Base-by-base conservation (phyloP, 164 flowering plant genomes). In the Dillenia suffruticosa region DNA sequence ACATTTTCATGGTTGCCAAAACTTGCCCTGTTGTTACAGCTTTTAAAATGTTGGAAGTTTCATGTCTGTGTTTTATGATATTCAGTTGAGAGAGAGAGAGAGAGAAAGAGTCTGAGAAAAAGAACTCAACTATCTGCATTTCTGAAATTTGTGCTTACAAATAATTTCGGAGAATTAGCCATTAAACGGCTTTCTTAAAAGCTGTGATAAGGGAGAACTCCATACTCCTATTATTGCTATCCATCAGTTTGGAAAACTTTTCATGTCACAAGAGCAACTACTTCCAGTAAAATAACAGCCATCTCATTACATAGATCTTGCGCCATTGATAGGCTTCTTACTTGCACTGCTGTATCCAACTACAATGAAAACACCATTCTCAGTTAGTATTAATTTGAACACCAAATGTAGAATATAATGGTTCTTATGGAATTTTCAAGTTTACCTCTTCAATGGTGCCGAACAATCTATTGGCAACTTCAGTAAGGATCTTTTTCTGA, bases 381-480 rank as follows among this genome's bases (percentile, higher is more conserved):
- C 17, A 52, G 9, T 10, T 16, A 52, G 4, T 17, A 11, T 16
- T 52, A 16, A 46, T 9, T 1, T 15, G 32, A 59, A 59, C 9
- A 19, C 11, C 15, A 53, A 17, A n/a, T 8, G 16, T 10, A 44
- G 15, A 16, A 11, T 10, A 45, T 7, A 14, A 45, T 8, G 11
- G 17, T 9, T 14, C 43, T 7, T 45, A 7, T 12, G 56, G 32
- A 15, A 26, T 8, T 24, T 12, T 57, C 14, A 14, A 57, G 22
- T 43, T 47, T 66, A 73, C 77, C 77, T 73, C 70, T 55, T 73
- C 70, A 12, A 73, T 73, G 61, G 59, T 69, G 54, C 59, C 32
- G 11, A 73, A 70, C 46, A 73, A 56, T 22, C 50, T 67, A 56
- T 73, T 73, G 59, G 68, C 77, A 43, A 73, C 68, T 10, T 70